These are phyloP conservation scores for Cryptococcus sp. DNA, from an alignment of 1,284 basidiomycete species.

Conservation along the genomic window DNA sequence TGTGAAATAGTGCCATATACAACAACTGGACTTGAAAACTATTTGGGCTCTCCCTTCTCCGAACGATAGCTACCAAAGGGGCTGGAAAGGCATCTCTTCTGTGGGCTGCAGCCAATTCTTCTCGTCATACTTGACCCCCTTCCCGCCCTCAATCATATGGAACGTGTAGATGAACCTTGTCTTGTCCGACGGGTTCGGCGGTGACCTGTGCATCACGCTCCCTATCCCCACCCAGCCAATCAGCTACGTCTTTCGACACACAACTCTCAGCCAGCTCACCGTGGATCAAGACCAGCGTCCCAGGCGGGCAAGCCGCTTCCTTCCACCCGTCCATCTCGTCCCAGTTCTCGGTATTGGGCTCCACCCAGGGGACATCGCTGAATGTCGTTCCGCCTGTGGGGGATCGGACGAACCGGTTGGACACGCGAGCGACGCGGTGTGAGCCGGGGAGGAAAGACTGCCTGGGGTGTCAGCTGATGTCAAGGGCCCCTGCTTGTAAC, in stretches of 20 bases:
- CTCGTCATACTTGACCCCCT: constrained; percentile 44
- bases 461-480: background rate
- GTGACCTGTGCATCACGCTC: constrained; percentile 80
- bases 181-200: constrained; percentile 65
- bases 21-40: background rate
- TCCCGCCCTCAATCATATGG: constrained; percentile 60
- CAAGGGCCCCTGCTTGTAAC: background rate
- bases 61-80: constrained; percentile 53
- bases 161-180: constrained; percentile 88
- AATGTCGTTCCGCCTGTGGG: constrained; percentile 65
- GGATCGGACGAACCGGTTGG: constrained; percentile 77
- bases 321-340: constrained; percentile 60
- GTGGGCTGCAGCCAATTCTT: constrained; percentile 69
- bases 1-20: background rate
- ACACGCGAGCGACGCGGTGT: constrained; percentile 67
- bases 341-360: constrained; percentile 55
- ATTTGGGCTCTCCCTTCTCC: background rate
- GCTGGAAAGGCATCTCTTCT: constrained; percentile 70
- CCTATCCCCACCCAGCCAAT: constrained; percentile 52
- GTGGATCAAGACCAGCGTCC: constrained; percentile 81
- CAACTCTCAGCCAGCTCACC: constrained; percentile 28
- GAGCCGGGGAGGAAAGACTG: constrained; percentile 85
- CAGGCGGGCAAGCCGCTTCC: constrained; percentile 67
- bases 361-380: constrained; percentile 56
- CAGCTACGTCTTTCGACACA: background rate